phyloP scores from a whole-genome alignment of 164 flowering plant genomes.

The Buxus sempervirens region DNA sequence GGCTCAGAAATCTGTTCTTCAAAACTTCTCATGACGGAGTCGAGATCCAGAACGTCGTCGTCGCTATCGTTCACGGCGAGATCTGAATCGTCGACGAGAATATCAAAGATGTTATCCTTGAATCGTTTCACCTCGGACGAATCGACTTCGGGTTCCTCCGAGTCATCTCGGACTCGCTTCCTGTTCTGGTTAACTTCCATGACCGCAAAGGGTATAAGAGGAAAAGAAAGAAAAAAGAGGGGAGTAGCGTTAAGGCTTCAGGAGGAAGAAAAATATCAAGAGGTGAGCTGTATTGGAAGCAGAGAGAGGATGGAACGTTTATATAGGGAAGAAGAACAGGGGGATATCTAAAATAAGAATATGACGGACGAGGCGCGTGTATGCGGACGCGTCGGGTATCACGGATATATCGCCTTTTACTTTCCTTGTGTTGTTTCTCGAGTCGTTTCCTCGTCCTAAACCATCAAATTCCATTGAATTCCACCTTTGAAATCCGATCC shows the following conservation, averaged over 20 bases:
- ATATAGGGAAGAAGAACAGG: constrained; percentile 8
- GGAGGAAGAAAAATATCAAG: neutral
- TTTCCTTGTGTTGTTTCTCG: neutral
- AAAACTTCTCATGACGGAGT: constrained; percentile 54
- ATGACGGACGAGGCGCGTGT: constrained; percentile 38
- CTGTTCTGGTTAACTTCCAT: constrained; percentile 16
- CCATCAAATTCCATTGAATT: constrained; percentile 31
- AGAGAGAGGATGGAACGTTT: constrained; percentile 9
- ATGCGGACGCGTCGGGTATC: constrained; percentile 38
- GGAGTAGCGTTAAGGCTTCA: neutral
- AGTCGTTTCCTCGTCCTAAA: neutral
- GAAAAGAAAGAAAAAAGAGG: too few relatives aligned
- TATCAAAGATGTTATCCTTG: constrained; percentile 42
- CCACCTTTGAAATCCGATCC: constrained; percentile 33
- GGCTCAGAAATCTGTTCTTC: constrained; percentile 42
- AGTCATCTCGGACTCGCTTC: constrained; percentile 41
- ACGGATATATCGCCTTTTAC: constrained; percentile 45
- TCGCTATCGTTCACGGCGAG: constrained; percentile 9
- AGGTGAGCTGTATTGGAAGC: constrained; percentile 2
- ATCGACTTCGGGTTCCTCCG: constrained; percentile 30
- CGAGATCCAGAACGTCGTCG: constrained; percentile 40
- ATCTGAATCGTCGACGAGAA: constrained; percentile 53
- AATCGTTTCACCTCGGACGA: constrained; percentile 49
- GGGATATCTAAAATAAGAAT: neutral
- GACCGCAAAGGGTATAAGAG: constrained; percentile 3